Conservation (phyloP, 257 asterid genomes). For the Nicotiana otophora region DNA sequence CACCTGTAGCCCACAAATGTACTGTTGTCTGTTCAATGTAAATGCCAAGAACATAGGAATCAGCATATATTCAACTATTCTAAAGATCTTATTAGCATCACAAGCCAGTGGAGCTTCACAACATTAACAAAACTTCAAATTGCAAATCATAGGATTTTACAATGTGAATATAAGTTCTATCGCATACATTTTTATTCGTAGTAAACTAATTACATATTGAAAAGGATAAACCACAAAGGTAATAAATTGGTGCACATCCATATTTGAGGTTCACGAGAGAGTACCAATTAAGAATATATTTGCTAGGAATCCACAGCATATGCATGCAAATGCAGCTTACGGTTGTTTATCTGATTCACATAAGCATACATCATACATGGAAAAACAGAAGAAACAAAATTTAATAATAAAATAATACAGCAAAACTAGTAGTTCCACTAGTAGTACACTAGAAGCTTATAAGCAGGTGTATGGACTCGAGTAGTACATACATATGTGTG, state of each 20-base stretch:
- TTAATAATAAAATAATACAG: not conserved
- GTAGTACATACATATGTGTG: not conserved
- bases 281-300: not conserved
- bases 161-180: not conserved
- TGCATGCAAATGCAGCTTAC: not conserved
- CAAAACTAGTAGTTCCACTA: not conserved
- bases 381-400: not conserved
- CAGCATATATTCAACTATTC: not conserved
- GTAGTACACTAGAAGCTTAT: not conserved
- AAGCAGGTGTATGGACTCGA: not conserved
- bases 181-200: not conserved
- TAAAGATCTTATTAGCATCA: not conserved
- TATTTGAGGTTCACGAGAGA: not conserved
- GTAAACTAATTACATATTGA: not conserved
- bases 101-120: not conserved
- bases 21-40: conserved; percentile 56
- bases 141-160: not conserved
- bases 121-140: not conserved
- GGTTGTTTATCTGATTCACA: conserved; percentile 9
- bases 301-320: not conserved
- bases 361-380: not conserved
- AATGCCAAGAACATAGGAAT: conserved; percentile 7
- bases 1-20: conserved; percentile 87
- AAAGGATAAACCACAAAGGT: not conserved
- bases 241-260: not conserved